Base-by-base conservation (phyloP, 1,284 basidiomycete species). In the Pyrrhoderma noxium region DNA sequence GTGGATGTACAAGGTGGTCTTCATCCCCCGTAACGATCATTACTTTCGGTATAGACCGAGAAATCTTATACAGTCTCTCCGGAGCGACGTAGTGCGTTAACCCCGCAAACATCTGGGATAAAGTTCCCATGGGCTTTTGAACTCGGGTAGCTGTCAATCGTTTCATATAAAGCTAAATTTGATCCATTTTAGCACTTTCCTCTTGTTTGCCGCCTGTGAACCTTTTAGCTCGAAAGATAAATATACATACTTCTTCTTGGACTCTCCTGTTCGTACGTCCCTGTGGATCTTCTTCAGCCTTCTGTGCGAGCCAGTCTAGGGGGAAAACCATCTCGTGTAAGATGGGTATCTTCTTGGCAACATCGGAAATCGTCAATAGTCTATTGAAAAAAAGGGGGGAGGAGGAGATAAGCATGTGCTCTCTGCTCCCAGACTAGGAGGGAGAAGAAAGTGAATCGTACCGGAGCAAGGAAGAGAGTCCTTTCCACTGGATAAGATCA, bases 31-130 rank as follows among this genome's bases (percentile, higher is more conserved):
- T 87, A 14, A 91, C 61, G 55, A 93, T 83, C 11, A 75, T 57
- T 2, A 91, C 75, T 57, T 78, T 77, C 8, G 77, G 73, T 13
- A 93, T 74, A 2, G 67, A 67, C 0, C 64, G 61, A 1, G 82
- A 76, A 43, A 93, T 80, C 34, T 60, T 60, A 3, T 64, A 64
- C 11, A 92, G 73, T 1, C 78, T 74, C 0, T 72, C 72, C 0
- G 75, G 68, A 2, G 73, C 65, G 49, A 93, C 80, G 50, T 75
- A 62, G 62, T 93, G 91, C 0, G 82, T 85, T 2, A 88, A 55
- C 0, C 66, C 85, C 0, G 91, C 88, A 3, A 68, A 71, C 75
- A 89, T 82, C 63, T 93, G 90, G 2, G 84, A 87, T 2, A 93
- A 55, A 16, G 78, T 69, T 0, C 89, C 90, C 11, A 77, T 59